A percentile compares a stretch with the other conserved stretches of the same genome.
These are phyloP conservation scores for Eucalyptus erythrocorys DNA, from an alignment of 345 rosid genomes.

Conservation along the genomic window DNA sequence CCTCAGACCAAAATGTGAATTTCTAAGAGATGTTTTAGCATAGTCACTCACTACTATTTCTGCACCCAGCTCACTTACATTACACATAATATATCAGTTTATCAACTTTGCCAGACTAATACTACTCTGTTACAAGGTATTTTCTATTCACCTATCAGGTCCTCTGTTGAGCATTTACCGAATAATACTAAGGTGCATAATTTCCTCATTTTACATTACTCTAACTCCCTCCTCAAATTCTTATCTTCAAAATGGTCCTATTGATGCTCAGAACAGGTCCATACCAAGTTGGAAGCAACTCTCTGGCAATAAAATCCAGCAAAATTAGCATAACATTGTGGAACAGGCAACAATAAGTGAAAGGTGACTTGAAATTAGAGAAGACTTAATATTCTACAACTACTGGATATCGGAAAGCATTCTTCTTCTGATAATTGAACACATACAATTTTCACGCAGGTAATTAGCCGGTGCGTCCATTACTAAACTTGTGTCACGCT, in stretches of 20 bases:
- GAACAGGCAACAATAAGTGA: not conserved
- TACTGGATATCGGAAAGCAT: not conserved
- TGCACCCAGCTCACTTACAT: not conserved
- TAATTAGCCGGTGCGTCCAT: constrained; percentile 40
- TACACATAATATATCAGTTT: not conserved
- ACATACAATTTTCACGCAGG: constrained; percentile 62
- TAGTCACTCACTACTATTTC: not conserved
- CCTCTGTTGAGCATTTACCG: not conserved
- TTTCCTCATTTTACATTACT: not conserved
- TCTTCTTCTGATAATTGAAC: not conserved
- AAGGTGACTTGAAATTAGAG: not conserved
- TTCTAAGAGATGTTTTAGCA: not conserved
- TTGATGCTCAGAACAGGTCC: not conserved
- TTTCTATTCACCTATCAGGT: not conserved
- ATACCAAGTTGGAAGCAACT: not conserved
- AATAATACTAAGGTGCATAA: not conserved
- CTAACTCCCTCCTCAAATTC: not conserved
- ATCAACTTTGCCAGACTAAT: not conserved
- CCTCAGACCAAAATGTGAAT: not conserved
- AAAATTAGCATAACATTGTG: not conserved
- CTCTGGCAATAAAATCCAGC: not conserved
- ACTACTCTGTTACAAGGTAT: not conserved
- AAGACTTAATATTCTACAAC: not conserved
- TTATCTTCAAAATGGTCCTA: not conserved
- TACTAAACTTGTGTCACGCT: constrained; percentile 29